phyloP scores from a whole-genome alignment of 2,329 filamentous ascomycete genomes.

The Paramyrothecium sp. region DNA sequence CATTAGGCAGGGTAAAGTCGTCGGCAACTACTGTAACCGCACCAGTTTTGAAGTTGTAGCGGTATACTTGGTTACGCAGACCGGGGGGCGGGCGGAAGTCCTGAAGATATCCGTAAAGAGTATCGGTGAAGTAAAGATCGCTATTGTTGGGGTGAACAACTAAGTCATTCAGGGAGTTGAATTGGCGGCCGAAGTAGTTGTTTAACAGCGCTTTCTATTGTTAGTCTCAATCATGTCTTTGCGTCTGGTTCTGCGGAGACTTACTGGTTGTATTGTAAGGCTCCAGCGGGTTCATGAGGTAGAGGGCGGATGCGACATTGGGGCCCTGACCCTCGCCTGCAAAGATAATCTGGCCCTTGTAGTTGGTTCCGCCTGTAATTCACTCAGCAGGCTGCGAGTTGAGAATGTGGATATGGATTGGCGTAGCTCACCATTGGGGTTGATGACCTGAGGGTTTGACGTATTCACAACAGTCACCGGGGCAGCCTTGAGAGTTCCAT shows the following conservation, averaged over 20 bases:
- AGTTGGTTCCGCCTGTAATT: conserved; percentile 46
- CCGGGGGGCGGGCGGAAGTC: conserved; percentile 53
- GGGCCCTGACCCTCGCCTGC: conserved; percentile 49
- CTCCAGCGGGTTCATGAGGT: conserved; percentile 24
- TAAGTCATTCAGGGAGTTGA: conserved; percentile 60
- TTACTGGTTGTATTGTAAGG: conserved; percentile 51
- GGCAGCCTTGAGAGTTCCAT: conserved; percentile 14
- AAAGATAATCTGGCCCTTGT: conserved; percentile 46
- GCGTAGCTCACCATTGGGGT: conserved; percentile 43
- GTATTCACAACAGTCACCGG: conserved; percentile 36
- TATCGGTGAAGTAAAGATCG: conserved; percentile 66
- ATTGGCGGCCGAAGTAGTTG: conserved; percentile 58
- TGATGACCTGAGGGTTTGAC: conserved; percentile 41
- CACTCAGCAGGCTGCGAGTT: too few species aligned
- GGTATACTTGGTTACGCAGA: conserved; percentile 58
- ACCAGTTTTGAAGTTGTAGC: conserved; percentile 47
- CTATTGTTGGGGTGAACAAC: conserved; percentile 50
- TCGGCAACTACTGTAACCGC: conserved; percentile 56
- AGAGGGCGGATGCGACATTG: conserved; percentile 19
- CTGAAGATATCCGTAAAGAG: conserved; percentile 58
- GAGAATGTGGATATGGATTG: conserved; percentile 4
- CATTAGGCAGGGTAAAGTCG: conserved; percentile 55
- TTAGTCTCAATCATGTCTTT: too few species aligned
- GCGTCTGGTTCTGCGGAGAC: too few species aligned
- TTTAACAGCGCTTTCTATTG: conserved; percentile 45